A percentile compares a stretch with the other conserved stretches of the same genome.
phyloP scores from a whole-genome alignment of 345 rosid genomes.

The Kernera saxatilis region DNA sequence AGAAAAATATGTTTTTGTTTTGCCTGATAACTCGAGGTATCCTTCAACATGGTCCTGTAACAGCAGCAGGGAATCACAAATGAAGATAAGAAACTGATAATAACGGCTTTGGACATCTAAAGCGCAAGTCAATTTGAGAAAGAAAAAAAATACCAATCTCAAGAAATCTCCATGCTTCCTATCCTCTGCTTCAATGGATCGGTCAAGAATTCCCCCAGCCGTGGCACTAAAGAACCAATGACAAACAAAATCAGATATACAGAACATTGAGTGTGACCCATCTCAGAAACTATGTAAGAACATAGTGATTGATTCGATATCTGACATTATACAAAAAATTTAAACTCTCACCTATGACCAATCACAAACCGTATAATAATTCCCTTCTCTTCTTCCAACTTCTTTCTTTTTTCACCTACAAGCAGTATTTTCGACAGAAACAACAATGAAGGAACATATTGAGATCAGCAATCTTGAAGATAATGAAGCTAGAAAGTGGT shows the following conservation, averaged over 20 bases:
- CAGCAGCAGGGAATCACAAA: not conserved
- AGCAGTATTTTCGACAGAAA: not conserved
- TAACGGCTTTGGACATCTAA: not conserved
- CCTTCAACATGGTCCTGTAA: slow-evolving; percentile 63
- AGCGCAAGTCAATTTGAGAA: not conserved
- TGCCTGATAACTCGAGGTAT: slow-evolving; percentile 43
- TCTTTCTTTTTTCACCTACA: slow-evolving; percentile 65
- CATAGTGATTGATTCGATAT: not conserved
- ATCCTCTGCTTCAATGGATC: slow-evolving; percentile 89
- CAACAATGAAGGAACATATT: not conserved
- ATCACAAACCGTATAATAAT: slow-evolving; percentile 58
- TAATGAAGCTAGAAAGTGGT: not conserved
- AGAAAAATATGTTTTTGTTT: slow-evolving; percentile 46
- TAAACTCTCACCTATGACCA: slow-evolving; percentile 64
- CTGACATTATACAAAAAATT: not conserved
- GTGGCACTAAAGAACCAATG: slow-evolving; percentile 53
- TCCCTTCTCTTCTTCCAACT: slow-evolving; percentile 59
- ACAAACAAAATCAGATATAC: not conserved
- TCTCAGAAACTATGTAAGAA: not conserved
- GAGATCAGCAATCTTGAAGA: not conserved
- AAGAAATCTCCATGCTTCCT: slow-evolving; percentile 82
- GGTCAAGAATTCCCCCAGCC: slow-evolving; percentile 81
- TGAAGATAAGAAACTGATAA: not conserved
- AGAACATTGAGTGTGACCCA: not conserved
- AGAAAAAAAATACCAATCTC: slow-evolving; percentile 55